These are phyloP conservation scores for Nematocida sp. DNA, from an alignment of 371 early-diverging fungal genomes.

Conservation along the genomic window DNA sequence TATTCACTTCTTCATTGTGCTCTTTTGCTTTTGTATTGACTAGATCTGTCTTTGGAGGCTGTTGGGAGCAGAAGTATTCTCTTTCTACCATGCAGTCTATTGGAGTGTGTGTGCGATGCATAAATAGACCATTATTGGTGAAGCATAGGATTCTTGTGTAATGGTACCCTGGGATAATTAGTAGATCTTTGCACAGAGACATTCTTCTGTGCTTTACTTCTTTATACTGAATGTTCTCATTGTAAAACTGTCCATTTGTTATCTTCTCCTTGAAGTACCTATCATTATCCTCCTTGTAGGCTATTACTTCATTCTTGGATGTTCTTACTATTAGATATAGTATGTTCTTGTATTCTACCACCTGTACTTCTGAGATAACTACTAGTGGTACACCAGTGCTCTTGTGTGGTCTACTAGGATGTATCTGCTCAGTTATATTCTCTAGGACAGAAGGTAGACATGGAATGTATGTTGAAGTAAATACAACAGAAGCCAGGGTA, in stretches of 20 bases:
- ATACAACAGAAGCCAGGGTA: neutral
- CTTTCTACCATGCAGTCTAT: constrained; percentile 28
- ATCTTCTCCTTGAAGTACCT: constrained; percentile 1
- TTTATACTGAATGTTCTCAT: neutral
- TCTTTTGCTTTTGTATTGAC: neutral
- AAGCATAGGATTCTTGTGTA: constrained; percentile 30
- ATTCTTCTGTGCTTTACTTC: neutral
- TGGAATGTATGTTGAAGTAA: neutral
- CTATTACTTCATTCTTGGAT: constrained; percentile 23
- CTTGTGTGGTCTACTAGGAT: neutral
- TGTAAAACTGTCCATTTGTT: constrained; percentile 17
- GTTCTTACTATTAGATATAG: constrained; percentile 12
- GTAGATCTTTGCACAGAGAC: neutral
- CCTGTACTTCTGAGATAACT: neutral
- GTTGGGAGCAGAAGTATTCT: neutral
- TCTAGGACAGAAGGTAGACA: constrained; percentile 26
- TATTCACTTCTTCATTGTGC: no score
- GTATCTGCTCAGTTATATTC: neutral
- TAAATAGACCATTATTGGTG: neutral
- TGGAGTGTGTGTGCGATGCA: constrained; percentile 7
- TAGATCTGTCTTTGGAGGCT: neutral
- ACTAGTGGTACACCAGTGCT: neutral
- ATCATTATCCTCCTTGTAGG: neutral
- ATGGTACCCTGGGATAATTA: constrained; percentile 21
- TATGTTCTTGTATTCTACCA: neutral